Conservation (phyloP, 257 asterid genomes). For the Solanum commersonii region DNA sequence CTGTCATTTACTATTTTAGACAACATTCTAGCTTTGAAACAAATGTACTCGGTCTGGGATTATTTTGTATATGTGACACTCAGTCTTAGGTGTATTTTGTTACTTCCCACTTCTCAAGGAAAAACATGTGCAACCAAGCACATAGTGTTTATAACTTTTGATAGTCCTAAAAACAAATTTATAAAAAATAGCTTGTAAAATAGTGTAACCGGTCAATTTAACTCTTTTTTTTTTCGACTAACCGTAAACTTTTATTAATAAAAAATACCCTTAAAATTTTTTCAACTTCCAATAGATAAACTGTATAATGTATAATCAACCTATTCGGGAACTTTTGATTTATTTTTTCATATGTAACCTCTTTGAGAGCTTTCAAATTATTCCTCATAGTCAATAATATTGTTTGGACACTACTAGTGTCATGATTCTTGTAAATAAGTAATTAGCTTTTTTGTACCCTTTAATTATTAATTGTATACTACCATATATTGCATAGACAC, state of each 20-base stretch:
- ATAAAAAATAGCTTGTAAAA: too few relatives aligned
- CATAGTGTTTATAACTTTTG: not conserved
- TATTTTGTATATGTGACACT: not conserved
- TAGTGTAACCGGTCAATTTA: not conserved
- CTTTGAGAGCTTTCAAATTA: not conserved
- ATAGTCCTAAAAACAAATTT: not conserved
- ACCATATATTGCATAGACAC: not conserved
- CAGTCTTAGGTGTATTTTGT: not conserved
- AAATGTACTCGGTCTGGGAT: not conserved
- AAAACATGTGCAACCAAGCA: not conserved
- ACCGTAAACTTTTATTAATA: not conserved
- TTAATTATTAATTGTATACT: too few relatives aligned
- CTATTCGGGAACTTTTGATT: not conserved
- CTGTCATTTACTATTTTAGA: not conserved
- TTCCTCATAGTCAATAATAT: not conserved
- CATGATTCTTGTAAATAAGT: not conserved
- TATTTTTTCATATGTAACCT: not conserved
- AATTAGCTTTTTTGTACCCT: not conserved
- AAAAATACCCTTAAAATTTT: not conserved
- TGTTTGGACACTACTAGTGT: not conserved
- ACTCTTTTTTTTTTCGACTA: too few relatives aligned
- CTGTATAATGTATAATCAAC: not conserved
- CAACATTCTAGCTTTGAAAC: not conserved
- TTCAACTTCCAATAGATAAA: not conserved
- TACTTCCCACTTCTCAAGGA: not conserved